A percentile compares a stretch with the other conserved stretches of the same genome.
Evolutionary conservation across 1,139 yeast species (phyloP).

Genomic region (Kodamaea alishanica): DNA sequence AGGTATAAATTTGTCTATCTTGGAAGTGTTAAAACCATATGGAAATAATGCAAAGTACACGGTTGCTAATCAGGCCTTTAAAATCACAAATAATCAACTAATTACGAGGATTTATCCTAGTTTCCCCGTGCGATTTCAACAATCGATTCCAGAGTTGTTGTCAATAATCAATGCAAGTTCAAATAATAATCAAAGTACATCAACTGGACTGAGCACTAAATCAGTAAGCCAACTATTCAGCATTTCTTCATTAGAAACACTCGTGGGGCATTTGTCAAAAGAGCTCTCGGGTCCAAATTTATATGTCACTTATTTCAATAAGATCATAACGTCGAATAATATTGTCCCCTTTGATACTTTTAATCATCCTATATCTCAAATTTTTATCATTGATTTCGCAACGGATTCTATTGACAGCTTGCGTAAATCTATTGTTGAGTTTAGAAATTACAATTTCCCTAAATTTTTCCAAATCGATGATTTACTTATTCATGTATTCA

Average conservation of each 20-base stretch:
- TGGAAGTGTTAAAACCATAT: constrained; percentile 38
- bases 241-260: constrained; percentile 36
- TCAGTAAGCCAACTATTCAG: constrained; percentile 34
- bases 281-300: constrained; percentile 24
- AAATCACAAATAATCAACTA: constrained; percentile 39
- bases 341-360: constrained; percentile 83
- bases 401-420: constrained; percentile 49
- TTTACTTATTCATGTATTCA: constrained; percentile 46
- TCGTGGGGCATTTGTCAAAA: constrained; percentile 21
- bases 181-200: constrained; percentile 1
- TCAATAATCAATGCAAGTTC: constrained; percentile 27
- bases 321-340: constrained; percentile 57
- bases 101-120: constrained; percentile 43
- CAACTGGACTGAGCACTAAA: not conserved
- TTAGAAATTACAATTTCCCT: constrained; percentile 49
- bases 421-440: constrained; percentile 35
- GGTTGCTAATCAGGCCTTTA: constrained; percentile 34
- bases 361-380: constrained; percentile 82
- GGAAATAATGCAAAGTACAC: constrained; percentile 48
- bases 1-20: constrained; percentile 28
- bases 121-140: constrained; percentile 45
- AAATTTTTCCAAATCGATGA: constrained; percentile 57
- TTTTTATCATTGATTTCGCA: constrained; percentile 57
- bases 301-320: constrained; percentile 59
- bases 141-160: constrained; percentile 38